Evolutionary conservation across 208 protist genomes (phyloP), one percentile per base, ranked within the genome.

Genomic region (Kentomonas sorsogonicus): DNA sequence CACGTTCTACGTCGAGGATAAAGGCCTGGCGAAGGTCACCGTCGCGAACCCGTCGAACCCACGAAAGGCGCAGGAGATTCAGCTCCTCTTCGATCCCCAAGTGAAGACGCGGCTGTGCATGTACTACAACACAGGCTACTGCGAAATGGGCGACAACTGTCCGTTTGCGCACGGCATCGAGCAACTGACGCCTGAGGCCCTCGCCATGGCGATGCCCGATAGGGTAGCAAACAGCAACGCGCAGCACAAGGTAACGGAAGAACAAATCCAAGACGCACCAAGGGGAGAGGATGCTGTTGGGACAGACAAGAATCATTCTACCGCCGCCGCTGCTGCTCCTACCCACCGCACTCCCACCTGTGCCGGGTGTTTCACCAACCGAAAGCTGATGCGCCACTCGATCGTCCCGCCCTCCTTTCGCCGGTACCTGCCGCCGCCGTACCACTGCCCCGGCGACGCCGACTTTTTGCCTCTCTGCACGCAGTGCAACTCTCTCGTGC

Each of bases 151-250:
- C 1, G 46, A 62, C 13, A 47, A 74, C 45, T 84, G 77, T 47
- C 72, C 72, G 15, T 84, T 75, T 50, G 77, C 77, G 13, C 77
- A 84, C 57, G 69, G 77, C 20, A n/a, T 77, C 5, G 70, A 66
- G 1, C 41, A 84, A 43, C 69, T 84, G 15, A 63, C 61, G 15
- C 31, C 62, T 1, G 63, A 70, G 30, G 57, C 72, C 1, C 52
- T 34, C 20, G 39, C 39, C 26, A n/a, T n/a, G n/a, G n/a, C n/a
- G n/a, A n/a, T n/a, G n/a, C n/a, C n/a, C n/a, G n/a, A n/a, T n/a
- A n/a, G n/a, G n/a, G n/a, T n/a, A n/a, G n/a, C n/a, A n/a, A n/a
- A n/a, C n/a, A n/a, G n/a, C n/a, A n/a, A n/a, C n/a, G n/a, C n/a
- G n/a, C n/a, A n/a, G n/a, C n/a, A n/a, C n/a, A n/a, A n/a, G n/a